Evolutionary conservation across 768 basidiomycete species (phyloP).

Genomic region (Trichaptum fuscoviolaceum): DNA sequence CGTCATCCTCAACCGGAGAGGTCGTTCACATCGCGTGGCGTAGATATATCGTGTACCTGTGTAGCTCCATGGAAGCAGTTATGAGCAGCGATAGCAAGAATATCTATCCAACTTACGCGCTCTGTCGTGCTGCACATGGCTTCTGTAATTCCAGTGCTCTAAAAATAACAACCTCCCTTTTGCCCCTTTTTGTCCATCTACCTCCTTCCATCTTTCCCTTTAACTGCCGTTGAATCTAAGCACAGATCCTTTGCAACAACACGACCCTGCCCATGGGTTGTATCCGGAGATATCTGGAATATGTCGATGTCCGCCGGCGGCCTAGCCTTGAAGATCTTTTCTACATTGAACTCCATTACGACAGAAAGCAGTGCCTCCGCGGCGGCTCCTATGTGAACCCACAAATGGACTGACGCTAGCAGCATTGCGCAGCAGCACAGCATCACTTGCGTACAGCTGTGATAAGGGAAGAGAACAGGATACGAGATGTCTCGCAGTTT

Average conservation of each 20-base stretch:
- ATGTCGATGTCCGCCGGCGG: no score
- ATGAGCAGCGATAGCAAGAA: not conserved
- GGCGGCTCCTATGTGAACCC: not conserved
- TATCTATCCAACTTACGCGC: not conserved
- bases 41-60: not conserved
- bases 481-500: not conserved
- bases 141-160: not conserved
- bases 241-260: not conserved
- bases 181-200: not conserved
- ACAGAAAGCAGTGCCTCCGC: not conserved
- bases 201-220: not conserved
- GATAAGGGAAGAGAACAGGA: not conserved
- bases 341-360: not conserved
- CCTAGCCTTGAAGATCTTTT: not conserved
- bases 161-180: not conserved
- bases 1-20: not conserved
- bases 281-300: no score
- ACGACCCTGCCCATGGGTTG: no score
- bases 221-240: not conserved
- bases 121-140: not conserved
- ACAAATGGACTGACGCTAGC: not conserved
- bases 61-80: not conserved
- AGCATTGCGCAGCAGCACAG: not conserved
- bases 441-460: not conserved
- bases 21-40: not conserved